phyloP scores from a whole-genome alignment of 2,329 filamentous ascomycete species.

The Colletotrichum camelliae region DNA sequence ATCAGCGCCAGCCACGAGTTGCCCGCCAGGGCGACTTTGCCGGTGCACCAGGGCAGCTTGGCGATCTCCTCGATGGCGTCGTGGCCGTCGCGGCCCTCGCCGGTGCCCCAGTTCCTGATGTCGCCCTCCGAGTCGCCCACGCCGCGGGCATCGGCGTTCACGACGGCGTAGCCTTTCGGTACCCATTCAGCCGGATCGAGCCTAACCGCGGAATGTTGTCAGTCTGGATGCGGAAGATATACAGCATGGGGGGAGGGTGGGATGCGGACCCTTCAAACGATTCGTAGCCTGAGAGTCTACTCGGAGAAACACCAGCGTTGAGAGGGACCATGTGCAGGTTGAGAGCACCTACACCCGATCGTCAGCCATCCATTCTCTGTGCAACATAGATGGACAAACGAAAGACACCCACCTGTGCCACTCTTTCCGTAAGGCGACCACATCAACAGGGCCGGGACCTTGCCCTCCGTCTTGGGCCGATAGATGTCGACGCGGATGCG shows the following conservation, averaged over 20 bases:
- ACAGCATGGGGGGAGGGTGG: no score
- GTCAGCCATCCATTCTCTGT: neutral
- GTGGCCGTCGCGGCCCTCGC: conserved; percentile 1
- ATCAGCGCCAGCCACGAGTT: neutral
- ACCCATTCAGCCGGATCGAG: conserved; percentile 6
- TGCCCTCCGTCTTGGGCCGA: neutral
- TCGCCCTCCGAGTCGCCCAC: neutral
- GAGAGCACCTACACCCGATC: neutral
- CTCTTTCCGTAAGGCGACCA: conserved; percentile 1
- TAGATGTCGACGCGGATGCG: neutral
- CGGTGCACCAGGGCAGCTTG: neutral
- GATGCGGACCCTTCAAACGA: conserved; percentile 1
- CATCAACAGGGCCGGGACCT: conserved; percentile 1
- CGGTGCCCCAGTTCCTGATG: neutral
- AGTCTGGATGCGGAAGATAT: no score
- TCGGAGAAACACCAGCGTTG: neutral
- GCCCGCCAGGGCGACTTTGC: neutral
- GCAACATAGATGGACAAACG: no score
- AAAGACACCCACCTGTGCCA: neutral
- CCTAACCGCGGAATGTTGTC: neutral
- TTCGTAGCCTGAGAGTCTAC: neutral
- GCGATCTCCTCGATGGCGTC: conserved; percentile 7
- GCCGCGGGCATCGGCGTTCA: neutral
- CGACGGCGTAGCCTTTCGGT: neutral
- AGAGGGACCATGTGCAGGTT: neutral